phyloP scores from a whole-genome alignment of 495 filamentous ascomycete species.

The Neurospora sp. region DNA sequence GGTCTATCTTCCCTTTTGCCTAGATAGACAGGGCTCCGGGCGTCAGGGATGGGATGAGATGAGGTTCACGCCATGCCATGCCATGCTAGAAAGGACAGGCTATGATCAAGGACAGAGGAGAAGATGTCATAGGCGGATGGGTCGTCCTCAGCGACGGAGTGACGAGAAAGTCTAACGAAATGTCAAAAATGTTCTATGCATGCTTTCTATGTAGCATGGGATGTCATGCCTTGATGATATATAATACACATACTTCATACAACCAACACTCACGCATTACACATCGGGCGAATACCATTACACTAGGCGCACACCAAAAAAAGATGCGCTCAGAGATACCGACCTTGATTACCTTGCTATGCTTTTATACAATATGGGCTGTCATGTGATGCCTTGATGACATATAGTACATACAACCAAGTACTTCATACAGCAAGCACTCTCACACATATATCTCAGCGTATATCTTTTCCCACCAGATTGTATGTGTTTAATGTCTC shows the following conservation, averaged over 20 bases:
- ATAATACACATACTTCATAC: neutral
- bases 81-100: neutral
- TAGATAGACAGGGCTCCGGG: neutral
- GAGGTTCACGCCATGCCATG: neutral
- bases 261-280: neutral
- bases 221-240: neutral
- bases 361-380: no score
- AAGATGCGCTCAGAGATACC: no score
- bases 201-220: neutral
- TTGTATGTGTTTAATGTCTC: no score
- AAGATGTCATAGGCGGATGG: neutral
- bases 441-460: no score
- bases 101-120: neutral
- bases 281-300: neutral
- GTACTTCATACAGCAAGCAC: no score
- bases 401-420: no score
- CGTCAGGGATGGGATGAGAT: neutral
- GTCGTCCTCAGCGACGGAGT: neutral
- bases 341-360: no score
- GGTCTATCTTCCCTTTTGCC: neutral
- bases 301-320: no score
- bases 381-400: no score
- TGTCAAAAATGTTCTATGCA: neutral
- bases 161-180: neutral
- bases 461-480: no score